These are phyloP conservation scores for Cenchrus fungigraminus DNA, from an alignment of 176 grass and related monocot species.

Conservation along the genomic window DNA sequence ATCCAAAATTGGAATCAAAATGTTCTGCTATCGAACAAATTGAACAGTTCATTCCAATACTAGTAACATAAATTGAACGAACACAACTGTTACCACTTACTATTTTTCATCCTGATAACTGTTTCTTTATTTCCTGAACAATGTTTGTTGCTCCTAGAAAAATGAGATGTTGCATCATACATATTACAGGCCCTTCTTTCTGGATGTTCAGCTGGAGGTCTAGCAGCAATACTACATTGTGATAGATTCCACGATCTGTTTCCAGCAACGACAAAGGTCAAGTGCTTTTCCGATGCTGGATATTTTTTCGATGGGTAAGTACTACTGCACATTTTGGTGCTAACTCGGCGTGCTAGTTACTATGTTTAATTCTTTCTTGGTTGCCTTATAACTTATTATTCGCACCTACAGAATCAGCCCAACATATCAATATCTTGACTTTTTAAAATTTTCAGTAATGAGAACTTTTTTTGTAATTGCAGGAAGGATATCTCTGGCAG, in stretches of 20 bases:
- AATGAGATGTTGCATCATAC: not conserved
- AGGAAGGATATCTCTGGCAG: slow-evolving; percentile 71
- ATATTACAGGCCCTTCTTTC: slow-evolving; percentile 82
- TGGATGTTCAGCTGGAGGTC: slow-evolving; percentile 90
- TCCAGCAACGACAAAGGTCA: slow-evolving; percentile 64
- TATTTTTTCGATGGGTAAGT: slow-evolving; percentile 87
- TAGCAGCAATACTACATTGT: slow-evolving; percentile 85
- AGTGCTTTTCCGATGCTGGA: slow-evolving; percentile 90
- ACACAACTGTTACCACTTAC: slow-evolving; percentile 9
- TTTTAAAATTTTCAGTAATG: not conserved
- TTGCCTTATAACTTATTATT: not conserved
- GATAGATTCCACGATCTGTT: slow-evolving; percentile 70
- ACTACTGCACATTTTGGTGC: not conserved
- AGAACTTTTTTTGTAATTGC: slow-evolving; percentile 26
- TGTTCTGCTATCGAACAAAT: not conserved
- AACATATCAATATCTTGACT: not conserved
- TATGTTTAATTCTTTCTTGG: not conserved
- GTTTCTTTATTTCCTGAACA: not conserved
- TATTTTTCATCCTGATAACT: not conserved
- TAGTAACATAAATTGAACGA: slow-evolving; percentile 1
- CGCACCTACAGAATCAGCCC: not conserved
- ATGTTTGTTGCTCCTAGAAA: not conserved
- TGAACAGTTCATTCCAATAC: not conserved
- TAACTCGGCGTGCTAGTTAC: not conserved
- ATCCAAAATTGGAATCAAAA: not conserved